A percentile compares a stretch with the other conserved stretches of the same genome.
phyloP scores from a whole-genome alignment of 768 basidiomycete species.

The Termitomyces sp. region DNA sequence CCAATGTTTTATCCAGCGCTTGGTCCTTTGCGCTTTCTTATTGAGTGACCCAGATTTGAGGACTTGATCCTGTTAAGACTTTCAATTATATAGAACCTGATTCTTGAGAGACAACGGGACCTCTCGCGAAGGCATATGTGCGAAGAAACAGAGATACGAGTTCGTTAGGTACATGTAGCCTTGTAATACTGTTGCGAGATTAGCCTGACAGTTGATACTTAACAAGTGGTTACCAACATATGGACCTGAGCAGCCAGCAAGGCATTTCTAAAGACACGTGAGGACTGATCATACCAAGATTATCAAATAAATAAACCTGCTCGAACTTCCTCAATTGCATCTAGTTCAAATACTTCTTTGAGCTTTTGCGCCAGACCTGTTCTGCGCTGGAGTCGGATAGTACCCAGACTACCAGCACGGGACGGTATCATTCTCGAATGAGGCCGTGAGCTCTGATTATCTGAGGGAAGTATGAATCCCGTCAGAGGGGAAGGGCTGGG shows the following conservation, averaged over 20 bases:
- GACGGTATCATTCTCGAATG: conserved; percentile 20
- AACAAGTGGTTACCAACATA: conserved; percentile 54
- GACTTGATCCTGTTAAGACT: conserved; percentile 65
- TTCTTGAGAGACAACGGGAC: conserved; percentile 32
- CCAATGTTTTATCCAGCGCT: conserved; percentile 94
- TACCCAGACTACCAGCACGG: conserved; percentile 63
- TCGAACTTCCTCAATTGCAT: conserved; percentile 78
- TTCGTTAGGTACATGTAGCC: conserved; percentile 97
- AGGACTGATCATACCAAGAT: neutral
- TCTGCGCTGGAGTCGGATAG: conserved; percentile 64
- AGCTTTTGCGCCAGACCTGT: conserved; percentile 82
- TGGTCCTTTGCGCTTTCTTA: conserved; percentile 85
- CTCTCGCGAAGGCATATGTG: conserved; percentile 87
- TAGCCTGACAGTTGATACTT: neutral
- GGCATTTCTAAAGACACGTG: conserved; percentile 65
- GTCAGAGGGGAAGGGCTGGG: conserved; percentile 15
- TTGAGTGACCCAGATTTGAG: conserved; percentile 88
- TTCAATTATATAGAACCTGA: neutral
- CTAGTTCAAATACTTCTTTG: conserved; percentile 80
- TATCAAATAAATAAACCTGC: conserved; percentile 47
- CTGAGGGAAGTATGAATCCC: conserved; percentile 8
- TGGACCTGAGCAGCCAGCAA: conserved; percentile 88
- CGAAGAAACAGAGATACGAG: conserved; percentile 93
- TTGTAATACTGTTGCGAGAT: conserved; percentile 64
- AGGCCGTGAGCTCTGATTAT: neutral